Base-by-base conservation (phyloP, 2,329 filamentous ascomycete species). In the Botrytis fragariae region DNA sequence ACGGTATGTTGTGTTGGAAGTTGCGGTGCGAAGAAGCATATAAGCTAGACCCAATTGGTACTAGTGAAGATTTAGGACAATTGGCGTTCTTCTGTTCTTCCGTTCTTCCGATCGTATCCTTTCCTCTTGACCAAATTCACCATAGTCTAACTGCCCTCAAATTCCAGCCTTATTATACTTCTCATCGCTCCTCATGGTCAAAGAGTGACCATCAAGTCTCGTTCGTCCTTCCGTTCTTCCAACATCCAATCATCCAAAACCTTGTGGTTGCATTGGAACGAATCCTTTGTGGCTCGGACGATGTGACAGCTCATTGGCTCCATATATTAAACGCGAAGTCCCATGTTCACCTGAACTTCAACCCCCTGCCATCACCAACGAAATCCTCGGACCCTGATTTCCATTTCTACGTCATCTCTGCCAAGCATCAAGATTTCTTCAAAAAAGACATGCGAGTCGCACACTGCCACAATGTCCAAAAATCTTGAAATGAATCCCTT, bases 281-380 rank as follows among this genome's bases (percentile, higher is more conserved):
- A 63, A 63, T 18, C 32, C 39, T 42, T 42, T 44, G 61, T 59
- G 69, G 69, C 61, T 67, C 29, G 22, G 61, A 16, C n/a, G 5
- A 37, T 25, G 18, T 51, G 61, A 54, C 70, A 72, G 61, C 48
- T 72, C 61, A 72, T 72, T 72, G 60, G 45, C 70, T 54, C 70
- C 70, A 72, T 59, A 67, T 32, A 39, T 64, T n/a, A 71, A 29
- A 48, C 5, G 6, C 25, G 7, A 51, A 54, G 12, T 54, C 48
- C 61, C 69, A 48, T 64, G 35, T 18, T 45, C 22, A 63, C 32
- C 32, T 42, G 42, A 20, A 48, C 25, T n/a, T 35, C 57, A 22
- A 37, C 16, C 20, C 69, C 45, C 45, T 54, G 64, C 14, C 22
- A 35, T 3, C 44, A 51, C 44, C 35, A 61, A 61, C 7, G 51